Conservation (phyloP, 2,329 filamentous ascomycete species). For the Colletotrichum camelliae region DNA sequence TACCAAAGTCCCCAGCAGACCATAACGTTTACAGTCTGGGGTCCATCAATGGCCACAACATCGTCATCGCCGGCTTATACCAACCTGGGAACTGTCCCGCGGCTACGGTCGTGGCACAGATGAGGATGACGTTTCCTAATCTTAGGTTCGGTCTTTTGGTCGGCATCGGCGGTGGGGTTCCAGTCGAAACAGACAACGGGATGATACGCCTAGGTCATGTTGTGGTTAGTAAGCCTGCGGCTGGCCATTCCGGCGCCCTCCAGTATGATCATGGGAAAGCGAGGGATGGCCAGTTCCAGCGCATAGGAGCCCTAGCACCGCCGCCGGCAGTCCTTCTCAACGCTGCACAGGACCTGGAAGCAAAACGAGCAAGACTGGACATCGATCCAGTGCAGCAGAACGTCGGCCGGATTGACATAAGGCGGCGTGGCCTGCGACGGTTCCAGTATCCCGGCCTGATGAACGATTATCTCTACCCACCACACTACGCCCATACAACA, state of each 20-base stretch:
- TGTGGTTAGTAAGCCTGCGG: neutral
- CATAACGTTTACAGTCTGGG: constrained; percentile 30
- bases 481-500: neutral
- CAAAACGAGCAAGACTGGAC: neutral
- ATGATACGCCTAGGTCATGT: neutral
- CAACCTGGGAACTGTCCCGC: constrained; percentile 25
- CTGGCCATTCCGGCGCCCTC: neutral
- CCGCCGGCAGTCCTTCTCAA: neutral
- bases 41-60: constrained; percentile 24
- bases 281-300: neutral
- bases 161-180: constrained; percentile 29
- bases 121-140: constrained; percentile 19
- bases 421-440: neutral
- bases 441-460: neutral
- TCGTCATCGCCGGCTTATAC: constrained; percentile 28
- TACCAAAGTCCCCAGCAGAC: constrained; percentile 14
- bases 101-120: constrained; percentile 19
- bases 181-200: neutral
- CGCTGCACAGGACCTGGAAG: neutral
- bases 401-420: neutral
- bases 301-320: neutral
- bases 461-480: neutral
- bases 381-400: neutral
- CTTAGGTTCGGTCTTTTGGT: constrained; percentile 24
- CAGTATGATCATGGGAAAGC: neutral